These are phyloP conservation scores for Fusarium sp. DNA, from an alignment of 2,329 filamentous ascomycete genomes.

Conservation along the genomic window DNA sequence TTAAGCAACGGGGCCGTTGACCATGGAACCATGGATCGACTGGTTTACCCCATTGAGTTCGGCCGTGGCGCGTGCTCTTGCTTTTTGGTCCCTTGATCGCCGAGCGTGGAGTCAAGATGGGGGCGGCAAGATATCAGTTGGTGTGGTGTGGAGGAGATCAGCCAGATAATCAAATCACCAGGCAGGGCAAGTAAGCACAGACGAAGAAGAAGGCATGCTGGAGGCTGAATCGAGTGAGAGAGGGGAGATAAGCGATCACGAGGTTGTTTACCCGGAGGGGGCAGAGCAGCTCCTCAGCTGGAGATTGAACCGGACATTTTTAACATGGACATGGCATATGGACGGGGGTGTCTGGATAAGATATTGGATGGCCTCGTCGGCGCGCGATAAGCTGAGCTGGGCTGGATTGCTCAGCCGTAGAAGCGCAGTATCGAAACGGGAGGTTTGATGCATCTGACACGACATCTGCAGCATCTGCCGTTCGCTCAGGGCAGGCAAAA, in stretches of 20 bases:
- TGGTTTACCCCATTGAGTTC: conserved; percentile 12
- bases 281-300: not conserved
- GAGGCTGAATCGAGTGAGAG: not conserved
- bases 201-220: not conserved
- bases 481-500: conserved; percentile 2
- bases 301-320: not conserved
- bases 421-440: not conserved
- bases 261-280: conserved; percentile 18
- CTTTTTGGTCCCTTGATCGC: conserved; percentile 35
- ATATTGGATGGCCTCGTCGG: not conserved
- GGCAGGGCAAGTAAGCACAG: not conserved
- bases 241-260: conserved; percentile 27
- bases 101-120: conserved; percentile 10
- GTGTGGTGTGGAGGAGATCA: conserved; percentile 12
- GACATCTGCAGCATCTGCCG: conserved; percentile 1
- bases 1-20: not conserved
- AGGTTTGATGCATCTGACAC: conserved; percentile 3
- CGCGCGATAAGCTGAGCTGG: not conserved
- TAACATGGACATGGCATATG: not conserved
- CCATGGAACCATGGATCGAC: conserved; percentile 6
- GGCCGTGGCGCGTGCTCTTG: conserved; percentile 25
- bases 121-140: conserved; percentile 13
- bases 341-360: conserved; percentile 23
- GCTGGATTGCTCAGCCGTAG: not conserved
- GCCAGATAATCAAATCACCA: not conserved